These are phyloP conservation scores for Russula sp. DNA, from an alignment of 768 basidiomycete species.

Conservation along the genomic window DNA sequence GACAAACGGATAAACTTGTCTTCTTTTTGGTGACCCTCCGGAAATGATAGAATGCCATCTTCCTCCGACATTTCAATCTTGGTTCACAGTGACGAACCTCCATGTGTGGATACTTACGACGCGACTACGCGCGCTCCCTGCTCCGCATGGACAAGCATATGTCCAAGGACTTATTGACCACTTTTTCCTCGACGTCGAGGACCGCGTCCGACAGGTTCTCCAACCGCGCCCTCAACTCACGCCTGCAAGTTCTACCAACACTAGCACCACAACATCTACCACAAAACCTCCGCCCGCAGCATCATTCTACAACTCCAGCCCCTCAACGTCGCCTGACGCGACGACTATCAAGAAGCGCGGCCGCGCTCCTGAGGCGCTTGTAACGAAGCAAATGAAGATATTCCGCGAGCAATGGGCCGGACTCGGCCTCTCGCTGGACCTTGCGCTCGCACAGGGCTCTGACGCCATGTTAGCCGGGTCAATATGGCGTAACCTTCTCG, in stretches of 20 bases:
- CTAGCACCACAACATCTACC: conserved; percentile 32
- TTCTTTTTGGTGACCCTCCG: background rate
- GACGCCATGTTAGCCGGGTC: conserved; percentile 85
- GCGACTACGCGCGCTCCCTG: conserved; percentile 79
- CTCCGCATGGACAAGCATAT: conserved; percentile 60
- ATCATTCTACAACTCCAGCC: conserved; percentile 2
- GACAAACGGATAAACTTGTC: background rate
- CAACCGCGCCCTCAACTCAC: conserved; percentile 35
- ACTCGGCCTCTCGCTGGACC: conserved; percentile 71
- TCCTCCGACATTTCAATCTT: conserved; percentile 93
- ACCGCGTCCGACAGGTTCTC: conserved; percentile 72
- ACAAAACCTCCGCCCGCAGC: conserved; percentile 27
- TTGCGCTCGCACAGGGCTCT: conserved; percentile 60
- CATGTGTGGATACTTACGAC: conserved; percentile 91
- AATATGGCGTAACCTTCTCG: conserved; percentile 90
- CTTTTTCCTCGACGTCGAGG: conserved; percentile 93
- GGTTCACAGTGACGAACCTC: conserved; percentile 91
- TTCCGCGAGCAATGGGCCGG: conserved; percentile 92
- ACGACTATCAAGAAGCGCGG: conserved; percentile 32
- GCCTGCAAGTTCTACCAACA: conserved; percentile 31
- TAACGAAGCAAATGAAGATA: conserved; percentile 86
- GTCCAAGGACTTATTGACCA: conserved; percentile 87
- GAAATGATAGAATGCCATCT: conserved; percentile 64
- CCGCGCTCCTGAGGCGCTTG: conserved; percentile 70
- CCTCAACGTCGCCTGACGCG: background rate